Percentiles rank a stretch among this genome's conserved stretches.
phyloP scores from a whole-genome alignment of 1,139 yeast genomes.

The Taphrina flavorubra region DNA sequence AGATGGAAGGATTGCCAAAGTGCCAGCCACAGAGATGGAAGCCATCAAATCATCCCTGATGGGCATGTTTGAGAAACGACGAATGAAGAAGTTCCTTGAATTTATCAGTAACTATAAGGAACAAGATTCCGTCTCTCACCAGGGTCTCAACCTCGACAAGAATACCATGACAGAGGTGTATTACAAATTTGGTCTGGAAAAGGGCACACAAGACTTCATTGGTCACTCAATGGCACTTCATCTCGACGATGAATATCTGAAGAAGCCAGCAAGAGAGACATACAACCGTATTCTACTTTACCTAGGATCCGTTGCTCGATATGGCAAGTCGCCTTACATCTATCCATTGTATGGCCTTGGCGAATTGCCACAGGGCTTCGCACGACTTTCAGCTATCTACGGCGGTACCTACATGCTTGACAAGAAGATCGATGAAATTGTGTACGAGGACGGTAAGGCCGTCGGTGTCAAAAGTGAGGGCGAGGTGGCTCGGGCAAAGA shows the following conservation, averaged over 20 bases:
- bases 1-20: slow-evolving; percentile 89
- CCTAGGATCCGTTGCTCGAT: slow-evolving; percentile 88
- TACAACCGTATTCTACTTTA: slow-evolving; percentile 84
- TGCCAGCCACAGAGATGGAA: slow-evolving; percentile 80
- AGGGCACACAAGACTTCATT: slow-evolving; percentile 92
- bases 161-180: slow-evolving; percentile 93
- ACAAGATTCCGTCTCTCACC: slow-evolving; percentile 78
- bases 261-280: slow-evolving; percentile 90
- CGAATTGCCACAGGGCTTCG: slow-evolving; percentile 97
- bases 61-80: slow-evolving; percentile 95
- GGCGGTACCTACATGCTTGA: slow-evolving; percentile 99
- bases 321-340: slow-evolving; percentile 94
- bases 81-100: slow-evolving; percentile 90
- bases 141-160: slow-evolving; percentile 80
- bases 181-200: slow-evolving; percentile 85
- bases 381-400: slow-evolving; percentile 92
- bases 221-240: slow-evolving; percentile 99
- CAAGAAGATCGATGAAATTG: slow-evolving; percentile 89
- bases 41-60: slow-evolving; percentile 89
- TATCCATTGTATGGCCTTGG: slow-evolving; percentile 97
- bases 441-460: slow-evolving; percentile 75
- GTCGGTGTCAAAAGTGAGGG: slow-evolving; percentile 88
- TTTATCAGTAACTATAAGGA: slow-evolving; percentile 84
- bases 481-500: slow-evolving; percentile 88
- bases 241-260: slow-evolving; percentile 88